Evolutionary conservation across 2,329 filamentous ascomycete genomes (phyloP), one percentile per base, ranked within the genome.

Genomic region (Colletotrichum zoysiae): DNA sequence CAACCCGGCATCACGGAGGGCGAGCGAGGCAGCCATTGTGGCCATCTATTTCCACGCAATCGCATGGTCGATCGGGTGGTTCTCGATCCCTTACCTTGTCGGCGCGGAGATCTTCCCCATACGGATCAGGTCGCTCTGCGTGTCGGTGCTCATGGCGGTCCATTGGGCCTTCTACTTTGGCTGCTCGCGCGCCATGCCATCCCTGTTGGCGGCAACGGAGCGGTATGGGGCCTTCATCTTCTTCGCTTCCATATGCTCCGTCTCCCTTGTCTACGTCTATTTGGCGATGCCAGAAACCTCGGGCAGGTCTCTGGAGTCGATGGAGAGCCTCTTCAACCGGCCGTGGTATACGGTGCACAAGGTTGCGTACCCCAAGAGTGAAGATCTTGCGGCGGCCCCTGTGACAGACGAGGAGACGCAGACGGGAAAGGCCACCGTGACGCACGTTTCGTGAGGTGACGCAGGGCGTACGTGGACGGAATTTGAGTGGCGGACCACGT

Each of bases 1-100:
- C 0, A 74, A 72, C 11, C 44, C 73, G 0, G 74, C 75, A 5
- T 60, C 77, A 0, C 78, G 79, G 61, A 73, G 76, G 9, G 82
- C 82, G 1, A 80, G 78, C 60, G 80, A 79, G 0, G 82, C 78
- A 1, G 82, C 83, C 1, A 84, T 85, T 42, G 81, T 81, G 0
- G 80, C 81, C 38, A 84, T 86, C 5, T 86, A 84, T 73, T 61
- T 85, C 26, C 80, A 81, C 20, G 84, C 83, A 11, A 76, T 84
- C 6, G 83, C 80, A 1, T 85, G 83, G 82, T 83, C 82, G 0
- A 81, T 86, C n/a, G 84, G 84, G 0, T 86, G 82, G 82, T 85
- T 85, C 71, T 80, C 78, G 0, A 82, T 85, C 18, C 83, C 83
- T 5, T 85, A 86, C 63, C 76, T 85, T 2, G 79, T 85, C n/a